Percentiles rank a stretch among this genome's conserved stretches.
Evolutionary conservation across 225 moss, liverwort and hornwort species (phyloP).

Genomic region (Straminergon stramineum): DNA sequence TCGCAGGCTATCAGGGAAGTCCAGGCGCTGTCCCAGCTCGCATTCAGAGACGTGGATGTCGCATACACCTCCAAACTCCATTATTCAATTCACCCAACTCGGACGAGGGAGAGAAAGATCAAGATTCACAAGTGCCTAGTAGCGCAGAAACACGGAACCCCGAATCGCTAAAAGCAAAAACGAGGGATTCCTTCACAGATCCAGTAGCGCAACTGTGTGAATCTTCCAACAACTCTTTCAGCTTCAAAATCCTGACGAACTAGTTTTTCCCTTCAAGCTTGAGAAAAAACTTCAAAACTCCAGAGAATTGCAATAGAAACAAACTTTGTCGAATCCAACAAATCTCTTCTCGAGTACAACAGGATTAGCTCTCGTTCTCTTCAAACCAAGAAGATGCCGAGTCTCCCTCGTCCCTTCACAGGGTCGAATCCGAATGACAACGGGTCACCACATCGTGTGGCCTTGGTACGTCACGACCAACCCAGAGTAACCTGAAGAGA

Average conservation of each 20-base stretch:
- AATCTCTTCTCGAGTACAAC: not conserved
- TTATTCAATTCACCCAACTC: not conserved
- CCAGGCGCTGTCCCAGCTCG: constrained; percentile 7
- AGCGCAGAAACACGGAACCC: not conserved
- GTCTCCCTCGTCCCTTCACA: not conserved
- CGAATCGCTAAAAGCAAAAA: not conserved
- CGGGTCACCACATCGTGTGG: constrained; percentile 10
- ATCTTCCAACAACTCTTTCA: not conserved
- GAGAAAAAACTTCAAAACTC: not conserved
- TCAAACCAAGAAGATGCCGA: not conserved
- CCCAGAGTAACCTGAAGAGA: constrained; percentile 50
- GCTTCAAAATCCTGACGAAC: not conserved
- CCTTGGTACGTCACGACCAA: not conserved
- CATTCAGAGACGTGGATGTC: constrained; percentile 2
- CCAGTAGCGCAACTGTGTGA: not conserved
- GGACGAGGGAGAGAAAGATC: constrained; percentile 1
- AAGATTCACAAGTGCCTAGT: not conserved
- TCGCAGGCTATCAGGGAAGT: constrained; percentile 16
- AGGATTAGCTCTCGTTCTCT: not conserved
- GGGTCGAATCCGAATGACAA: constrained; percentile 4
- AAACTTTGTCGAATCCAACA: not conserved
- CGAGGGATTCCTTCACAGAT: not conserved
- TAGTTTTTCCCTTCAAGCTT: not conserved
- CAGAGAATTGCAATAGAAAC: not conserved
- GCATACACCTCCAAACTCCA: constrained; percentile 21